Conservation (phyloP, 2,329 filamentous ascomycete species). For the Cytospora leucostoma region DNA sequence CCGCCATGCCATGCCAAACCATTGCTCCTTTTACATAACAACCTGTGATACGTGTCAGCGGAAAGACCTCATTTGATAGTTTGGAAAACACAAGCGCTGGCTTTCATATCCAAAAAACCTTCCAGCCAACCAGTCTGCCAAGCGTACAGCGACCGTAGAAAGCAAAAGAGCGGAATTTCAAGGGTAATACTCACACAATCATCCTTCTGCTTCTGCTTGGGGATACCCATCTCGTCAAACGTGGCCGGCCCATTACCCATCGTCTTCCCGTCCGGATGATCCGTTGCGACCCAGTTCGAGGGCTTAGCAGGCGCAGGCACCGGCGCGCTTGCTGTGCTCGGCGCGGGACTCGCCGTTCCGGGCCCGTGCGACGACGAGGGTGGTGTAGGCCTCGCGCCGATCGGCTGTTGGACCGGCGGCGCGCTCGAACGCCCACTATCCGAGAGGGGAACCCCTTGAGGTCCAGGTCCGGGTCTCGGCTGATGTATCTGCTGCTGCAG, state of each 20-base stretch:
- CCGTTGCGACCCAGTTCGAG: conserved; percentile 35
- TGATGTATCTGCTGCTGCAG: conserved; percentile 10
- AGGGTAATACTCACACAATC: conserved; percentile 73
- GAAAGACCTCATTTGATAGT: too few relatives aligned
- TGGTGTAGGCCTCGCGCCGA: conserved; percentile 27
- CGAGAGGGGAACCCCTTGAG: conserved; percentile 10
- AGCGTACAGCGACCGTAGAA: neutral
- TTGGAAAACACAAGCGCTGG: too few relatives aligned
- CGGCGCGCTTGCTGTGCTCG: conserved; percentile 21
- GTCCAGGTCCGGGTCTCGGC: conserved; percentile 9
- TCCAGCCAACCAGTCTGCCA: too few relatives aligned
- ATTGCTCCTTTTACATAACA: too few relatives aligned
- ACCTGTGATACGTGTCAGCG: too few relatives aligned
- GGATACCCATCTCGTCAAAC: conserved; percentile 98
- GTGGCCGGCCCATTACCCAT: conserved; percentile 83
- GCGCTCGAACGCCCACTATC: conserved; percentile 40
- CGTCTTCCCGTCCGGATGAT: conserved; percentile 40
- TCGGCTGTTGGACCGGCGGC: conserved; percentile 35
- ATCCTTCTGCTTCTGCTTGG: conserved; percentile 75
- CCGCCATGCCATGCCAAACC: too few relatives aligned
- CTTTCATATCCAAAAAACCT: too few relatives aligned
- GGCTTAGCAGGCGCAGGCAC: neutral
- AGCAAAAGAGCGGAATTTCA: neutral
- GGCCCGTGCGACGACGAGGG: conserved; percentile 15
- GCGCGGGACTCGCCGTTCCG: conserved; percentile 20